Percentiles rank a stretch among this genome's conserved stretches.
These are phyloP conservation scores for Amylocarpus encephaloides DNA, from an alignment of 2,329 filamentous ascomycete genomes.

Conservation along the genomic window DNA sequence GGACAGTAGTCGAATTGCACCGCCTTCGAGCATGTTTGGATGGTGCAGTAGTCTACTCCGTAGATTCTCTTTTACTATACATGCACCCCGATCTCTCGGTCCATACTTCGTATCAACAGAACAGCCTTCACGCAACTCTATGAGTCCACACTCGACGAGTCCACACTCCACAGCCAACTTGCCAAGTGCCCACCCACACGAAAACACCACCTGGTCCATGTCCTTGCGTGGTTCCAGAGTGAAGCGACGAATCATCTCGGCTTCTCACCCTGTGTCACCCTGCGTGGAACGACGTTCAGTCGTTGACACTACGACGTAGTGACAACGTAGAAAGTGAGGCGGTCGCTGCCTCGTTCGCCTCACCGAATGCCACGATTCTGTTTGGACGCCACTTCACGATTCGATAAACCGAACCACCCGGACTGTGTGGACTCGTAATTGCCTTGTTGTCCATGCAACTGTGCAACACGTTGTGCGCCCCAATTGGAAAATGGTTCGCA, in stretches of 20 bases:
- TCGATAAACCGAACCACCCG: no score
- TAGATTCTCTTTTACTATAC: no score
- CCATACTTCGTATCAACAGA: no score
- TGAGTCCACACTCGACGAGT: no score
- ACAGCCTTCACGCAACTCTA: no score
- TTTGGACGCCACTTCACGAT: conserved; percentile 7
- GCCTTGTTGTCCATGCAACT: conserved; percentile 4
- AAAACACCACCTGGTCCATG: not conserved
- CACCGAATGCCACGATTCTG: conserved; percentile 9
- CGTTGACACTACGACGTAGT: no score
- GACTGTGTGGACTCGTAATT: not conserved
- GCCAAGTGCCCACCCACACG: not conserved
- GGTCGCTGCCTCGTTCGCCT: conserved; percentile 17
- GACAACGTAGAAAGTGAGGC: conserved; percentile 25
- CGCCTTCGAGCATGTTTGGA: no score
- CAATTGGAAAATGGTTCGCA: conserved; percentile 10
- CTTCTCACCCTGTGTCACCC: not conserved
- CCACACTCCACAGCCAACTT: conserved; percentile 15
- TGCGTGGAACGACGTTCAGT: no score
- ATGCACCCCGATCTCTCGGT: no score
- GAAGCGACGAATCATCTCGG: conserved; percentile 23
- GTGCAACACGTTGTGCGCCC: conserved; percentile 14
- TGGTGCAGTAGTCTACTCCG: no score
- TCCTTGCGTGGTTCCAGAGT: conserved; percentile 8
- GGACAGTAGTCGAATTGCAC: no score